Evolutionary conservation across 331 rosid genomes (phyloP).

Genomic region (Cydonia oblonga): DNA sequence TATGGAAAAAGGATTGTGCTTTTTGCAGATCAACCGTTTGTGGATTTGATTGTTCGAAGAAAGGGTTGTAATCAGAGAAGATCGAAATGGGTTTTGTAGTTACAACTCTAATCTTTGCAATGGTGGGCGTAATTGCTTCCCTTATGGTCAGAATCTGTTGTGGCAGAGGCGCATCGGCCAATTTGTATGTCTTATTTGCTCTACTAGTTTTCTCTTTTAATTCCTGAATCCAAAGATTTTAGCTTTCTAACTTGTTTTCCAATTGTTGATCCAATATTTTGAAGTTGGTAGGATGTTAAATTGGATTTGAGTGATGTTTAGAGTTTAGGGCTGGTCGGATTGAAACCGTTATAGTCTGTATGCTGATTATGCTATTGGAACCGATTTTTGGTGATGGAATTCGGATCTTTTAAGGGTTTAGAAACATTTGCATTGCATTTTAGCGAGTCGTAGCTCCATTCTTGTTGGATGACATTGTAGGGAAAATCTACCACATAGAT

Average conservation of each 20-base stretch:
- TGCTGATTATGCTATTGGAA: neutral
- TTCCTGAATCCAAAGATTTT: neutral
- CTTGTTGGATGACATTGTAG: too few relatives aligned
- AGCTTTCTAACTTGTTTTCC: neutral
- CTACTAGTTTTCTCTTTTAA: neutral
- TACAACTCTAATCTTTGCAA: conserved; percentile 52
- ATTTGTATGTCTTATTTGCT: conserved; percentile 34
- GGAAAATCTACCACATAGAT: neutral
- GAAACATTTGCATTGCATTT: neutral
- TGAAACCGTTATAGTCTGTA: neutral
- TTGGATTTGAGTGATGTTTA: neutral
- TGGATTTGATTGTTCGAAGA: neutral
- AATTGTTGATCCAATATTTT: neutral
- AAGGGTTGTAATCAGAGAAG: conserved; percentile 19
- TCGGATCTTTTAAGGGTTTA: neutral
- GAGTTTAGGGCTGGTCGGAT: neutral
- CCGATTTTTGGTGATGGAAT: neutral
- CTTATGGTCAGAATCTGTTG: conserved; percentile 68
- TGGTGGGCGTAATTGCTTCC: conserved; percentile 54
- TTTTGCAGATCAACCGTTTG: conserved; percentile 8
- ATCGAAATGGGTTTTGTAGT: conserved; percentile 57
- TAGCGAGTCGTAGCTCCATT: neutral
- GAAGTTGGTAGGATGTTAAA: neutral
- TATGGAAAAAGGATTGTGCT: neutral
- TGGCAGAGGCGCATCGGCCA: conserved; percentile 58